Evolutionary conservation across 2,329 filamentous ascomycete species (phyloP).

Genomic region (Balansia obtecta): DNA sequence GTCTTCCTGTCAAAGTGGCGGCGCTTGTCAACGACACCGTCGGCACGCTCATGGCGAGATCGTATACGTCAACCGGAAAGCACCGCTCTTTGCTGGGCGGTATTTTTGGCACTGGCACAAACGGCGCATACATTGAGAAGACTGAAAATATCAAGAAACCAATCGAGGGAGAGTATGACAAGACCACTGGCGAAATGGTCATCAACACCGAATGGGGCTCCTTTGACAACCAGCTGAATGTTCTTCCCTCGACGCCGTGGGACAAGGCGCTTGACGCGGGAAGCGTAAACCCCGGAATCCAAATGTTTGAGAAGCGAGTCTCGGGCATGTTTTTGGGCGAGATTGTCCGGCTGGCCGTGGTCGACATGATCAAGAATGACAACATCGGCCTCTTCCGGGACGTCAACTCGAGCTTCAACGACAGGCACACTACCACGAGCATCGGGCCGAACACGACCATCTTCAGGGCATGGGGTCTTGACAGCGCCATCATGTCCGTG

Average conservation of each 20-base stretch:
- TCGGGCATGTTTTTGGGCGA: constrained; percentile 98
- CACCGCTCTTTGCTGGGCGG: constrained; percentile 80
- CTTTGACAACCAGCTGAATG: constrained; percentile 86
- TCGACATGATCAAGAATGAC: constrained; percentile 59
- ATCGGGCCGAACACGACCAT: constrained; percentile 55
- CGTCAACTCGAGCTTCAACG: constrained; percentile 59
- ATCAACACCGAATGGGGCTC: constrained; percentile 98
- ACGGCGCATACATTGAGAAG: constrained; percentile 95
- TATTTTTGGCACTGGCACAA: constrained; percentile 96
- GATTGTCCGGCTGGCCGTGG: constrained; percentile 67
- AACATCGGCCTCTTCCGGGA: constrained; percentile 63
- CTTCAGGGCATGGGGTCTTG: constrained; percentile 75
- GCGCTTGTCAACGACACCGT: constrained; percentile 97
- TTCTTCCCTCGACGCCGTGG: constrained; percentile 76
- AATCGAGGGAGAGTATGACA: constrained; percentile 58
- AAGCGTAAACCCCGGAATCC: constrained; percentile 82
- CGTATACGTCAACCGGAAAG: constrained; percentile 85
- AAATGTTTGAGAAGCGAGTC: constrained; percentile 98
- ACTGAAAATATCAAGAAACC: constrained; percentile 72
- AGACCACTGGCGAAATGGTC: constrained; percentile 83
- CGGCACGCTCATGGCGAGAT: constrained; percentile 92
- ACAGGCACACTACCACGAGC: constrained; percentile 54
- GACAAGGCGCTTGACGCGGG: constrained; percentile 66
- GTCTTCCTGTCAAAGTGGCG: constrained; percentile 84
- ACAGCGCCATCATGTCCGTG: constrained; percentile 80